Evolutionary conservation across 768 basidiomycete genomes (phyloP), one percentile per base, ranked within the genome.

Genomic region (Chalciporus pseudorubinellus): DNA sequence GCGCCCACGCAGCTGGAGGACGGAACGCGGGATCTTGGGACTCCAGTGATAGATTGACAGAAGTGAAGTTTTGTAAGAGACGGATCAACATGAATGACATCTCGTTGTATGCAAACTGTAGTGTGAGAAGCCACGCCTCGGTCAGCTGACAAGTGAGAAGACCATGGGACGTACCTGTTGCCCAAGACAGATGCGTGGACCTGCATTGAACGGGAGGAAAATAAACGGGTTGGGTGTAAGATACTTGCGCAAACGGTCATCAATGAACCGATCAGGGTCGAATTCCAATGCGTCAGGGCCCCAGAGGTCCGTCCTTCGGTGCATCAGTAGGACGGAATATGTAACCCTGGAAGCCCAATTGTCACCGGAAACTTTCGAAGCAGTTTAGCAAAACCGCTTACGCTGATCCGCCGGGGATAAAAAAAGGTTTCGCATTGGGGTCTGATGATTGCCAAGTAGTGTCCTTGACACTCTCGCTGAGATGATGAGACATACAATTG

Each of bases 201-300:
- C 73, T 0, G 73, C 72, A 28, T 75, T 74, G 47, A 74, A 74
- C 1, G 74, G 75, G 16, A 75, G 55, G 52, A 76, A 76, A 51
- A 73, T 72, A 52, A 61, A 76, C 0, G 73, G 73, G 40, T 75
- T 76, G 1, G 72, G 65, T 8, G 56, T 65, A 10, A 76, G 56
- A 49, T 72, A 68, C 52, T 61, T 67, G 33, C 39, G 59, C 20
- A 73, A 50, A 20, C 75, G 59, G 11, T 62, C 64, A 29, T 75
- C 74, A 11, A 74, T 59, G 65, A 73, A 75, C 12, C 74, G 65
- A 39, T 75, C 70, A 2, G 74, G 73, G 36, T 76, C 73, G 44
- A 75, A 75, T 20, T 60, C 57, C 18, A 61, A 48, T 12, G 66
- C 67, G 33, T 73, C 72, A 3, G 72, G 70, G 2, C 72, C 72